Evolutionary conservation across 805 yeast species (phyloP), one percentile per base, ranked within the genome.

Genomic region (Ogataea sp.): DNA sequence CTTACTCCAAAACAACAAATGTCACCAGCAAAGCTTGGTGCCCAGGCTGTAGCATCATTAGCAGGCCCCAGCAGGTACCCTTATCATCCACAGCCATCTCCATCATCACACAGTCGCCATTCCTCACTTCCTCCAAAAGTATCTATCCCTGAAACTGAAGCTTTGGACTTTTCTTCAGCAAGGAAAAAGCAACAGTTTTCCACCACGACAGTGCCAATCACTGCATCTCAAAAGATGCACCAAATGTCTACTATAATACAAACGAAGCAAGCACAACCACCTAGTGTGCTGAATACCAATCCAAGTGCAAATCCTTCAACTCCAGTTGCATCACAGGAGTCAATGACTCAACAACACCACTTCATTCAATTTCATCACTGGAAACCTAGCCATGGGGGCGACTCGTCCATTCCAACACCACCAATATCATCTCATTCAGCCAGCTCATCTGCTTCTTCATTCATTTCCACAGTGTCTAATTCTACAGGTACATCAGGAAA

Each of bases 11-110:
- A 35, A 21, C 56, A 43, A 43, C 75, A 80, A 15, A 56, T 70
- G 24, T 78, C 85, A 2, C 88, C 88, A 0, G 83, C 86, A 1
- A 78, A 76, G 48, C 68, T 80, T 10, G 89, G 89, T 1, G 87
- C 87, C 1, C 73, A 70, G 18, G 86, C 87, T 1, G 83, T 81
- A 1, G 81, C 85, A 0, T 63, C 66, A 1, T 49, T 73, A 26
- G 54, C 33, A 17, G 5, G 13, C 6, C 50, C 49, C 2, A 44
- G 54, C 14, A 32, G 17, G 8, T n/a, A 32, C 18, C 13, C 13
- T 31, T 31, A 18, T 20, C 13, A 31, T 32, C 10, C 11, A 32
- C 34, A 32, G 7, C 18, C 15, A 11, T 11, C 20, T 24, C 4
- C 18, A 3, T 17, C 29, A 4, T 20, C 35, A 31, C 7, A 5